Conservation (phyloP, 2,329 filamentous ascomycete species). For the Cordyceps cicadae region DNA sequence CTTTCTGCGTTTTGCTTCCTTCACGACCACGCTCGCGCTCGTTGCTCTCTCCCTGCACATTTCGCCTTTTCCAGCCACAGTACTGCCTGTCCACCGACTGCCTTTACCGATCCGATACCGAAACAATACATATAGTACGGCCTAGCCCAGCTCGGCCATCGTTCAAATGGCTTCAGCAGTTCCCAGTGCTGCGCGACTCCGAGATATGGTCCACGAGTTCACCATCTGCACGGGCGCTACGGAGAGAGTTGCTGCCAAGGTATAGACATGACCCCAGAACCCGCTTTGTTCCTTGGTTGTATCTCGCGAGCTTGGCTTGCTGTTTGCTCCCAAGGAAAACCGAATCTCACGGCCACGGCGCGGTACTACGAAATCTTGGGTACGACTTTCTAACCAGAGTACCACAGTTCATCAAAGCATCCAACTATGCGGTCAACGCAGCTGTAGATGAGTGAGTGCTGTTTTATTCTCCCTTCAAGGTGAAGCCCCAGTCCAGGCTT, state of each 20-base stretch:
- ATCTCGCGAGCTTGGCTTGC: background rate
- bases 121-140: background rate
- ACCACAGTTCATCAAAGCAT: constrained; percentile 38
- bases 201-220: constrained; percentile 34
- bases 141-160: background rate
- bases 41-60: too few relatives aligned
- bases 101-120: background rate
- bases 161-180: constrained; percentile 23
- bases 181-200: constrained; percentile 28
- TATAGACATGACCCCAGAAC: constrained; percentile 23
- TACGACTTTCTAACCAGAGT: background rate
- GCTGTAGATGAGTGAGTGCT: constrained; percentile 51
- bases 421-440: constrained; percentile 43
- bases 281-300: background rate
- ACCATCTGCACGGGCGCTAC: constrained; percentile 33
- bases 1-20: too few relatives aligned
- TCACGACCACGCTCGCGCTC: too few relatives aligned
- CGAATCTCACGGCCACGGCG: background rate
- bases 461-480: background rate
- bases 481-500: background rate
- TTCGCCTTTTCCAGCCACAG: background rate
- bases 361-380: background rate
- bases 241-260: constrained; percentile 36
- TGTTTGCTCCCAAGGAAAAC: background rate
- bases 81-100: background rate